Evolutionary conservation across 164 flowering plant species (phyloP), one percentile per base, ranked within the genome.

Genomic region (Berberis thunbergii): DNA sequence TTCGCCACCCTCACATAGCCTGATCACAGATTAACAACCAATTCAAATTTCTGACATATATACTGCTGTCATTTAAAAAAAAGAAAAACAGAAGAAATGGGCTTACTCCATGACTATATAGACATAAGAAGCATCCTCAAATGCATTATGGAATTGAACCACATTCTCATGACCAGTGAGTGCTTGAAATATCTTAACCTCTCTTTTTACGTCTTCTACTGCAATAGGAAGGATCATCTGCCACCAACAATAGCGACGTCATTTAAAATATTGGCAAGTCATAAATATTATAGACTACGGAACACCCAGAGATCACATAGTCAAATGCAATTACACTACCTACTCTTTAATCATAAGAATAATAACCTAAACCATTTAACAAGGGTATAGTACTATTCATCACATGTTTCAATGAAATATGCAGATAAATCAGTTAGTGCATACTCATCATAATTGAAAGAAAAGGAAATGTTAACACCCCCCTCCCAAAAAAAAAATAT

Each of bases 1-100:
- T 71, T 95, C 99, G 7, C 99, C 99, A 41, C 99, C 99, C 71
- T 95, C 99, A 59, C 99, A 95, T 76, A 91, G 82, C 88, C 99
- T 95, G 71, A 61, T 43, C 65, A 68, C 64, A 43, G 66, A 48
- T 6, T 40, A 57, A 44, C 41, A 13, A 60, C 7, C 43, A 61
- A 1, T 49, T 39, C 41, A 10, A n/a, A 59, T 11, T 41, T n/a
- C 48, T 57, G 54, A 7, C 11, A 6, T 9, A 1, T 11, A 38
- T 11, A 41, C 42, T 12, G 39, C 48, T 57, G 6, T 4, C 1
- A 38, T 10, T 40, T n/a, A 26, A 13, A 58, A 69, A 39, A 66
- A 45, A 3, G n/a, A 42, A 41, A 62, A 41, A 9, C 26, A 39
- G 45, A 26, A 39, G 53, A 57, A 2, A 50, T 6, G 26, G 49